Base-by-base conservation (phyloP, 257 asterid genomes). In the Solanum clarkiae region DNA sequence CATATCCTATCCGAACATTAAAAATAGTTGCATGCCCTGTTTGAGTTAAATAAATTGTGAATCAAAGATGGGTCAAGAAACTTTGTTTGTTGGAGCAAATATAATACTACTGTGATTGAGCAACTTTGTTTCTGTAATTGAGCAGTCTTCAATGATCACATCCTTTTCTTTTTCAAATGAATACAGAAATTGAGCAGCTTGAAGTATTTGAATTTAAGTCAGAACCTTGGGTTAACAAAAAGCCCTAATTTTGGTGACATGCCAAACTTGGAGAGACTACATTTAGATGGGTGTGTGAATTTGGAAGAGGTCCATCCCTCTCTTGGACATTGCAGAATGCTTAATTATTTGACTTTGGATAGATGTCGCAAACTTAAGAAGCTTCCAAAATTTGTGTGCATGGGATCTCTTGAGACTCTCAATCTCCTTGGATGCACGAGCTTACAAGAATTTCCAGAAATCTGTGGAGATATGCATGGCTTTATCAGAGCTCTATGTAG, bases 261-360 rank as follows among this genome's bases (percentile, higher is more conserved):
- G 47, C 26, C 80, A 71, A 20, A 0, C 54, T 10, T 71, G 55
- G 55, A 42, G 32, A 71, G 1, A 20, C 80, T 71, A 51, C 0
- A 1, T 29, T 55, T 53, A 49, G 0, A 0, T 0, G 1, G 45
- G 44, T 79, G 65, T 53, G 15, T 1, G 66, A 49, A 79, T 49
- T 53, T 79, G 47, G 60, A 49, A 49, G 57, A 77, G 82, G 5
- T 77, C 5, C 82, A 77, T 77, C 2, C 60, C 44, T 77, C 82
- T 24, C 1, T 79, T n/a, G 66, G 83, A 79, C 83, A 55, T 26
- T 32, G 60, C 24, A 55, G 26, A 55, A 2, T 26, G 54, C 79
- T 70, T 40, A 17, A 2, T 17, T 3, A 0, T 9, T 70, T 71
- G 80, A 20, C 0, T 71, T 71, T 44, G 55, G 0, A 1, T 0